Evolutionary conservation across 1,284 basidiomycete species (phyloP), one percentile per base, ranked within the genome.

Genomic region (Trichosporon sp.): DNA sequence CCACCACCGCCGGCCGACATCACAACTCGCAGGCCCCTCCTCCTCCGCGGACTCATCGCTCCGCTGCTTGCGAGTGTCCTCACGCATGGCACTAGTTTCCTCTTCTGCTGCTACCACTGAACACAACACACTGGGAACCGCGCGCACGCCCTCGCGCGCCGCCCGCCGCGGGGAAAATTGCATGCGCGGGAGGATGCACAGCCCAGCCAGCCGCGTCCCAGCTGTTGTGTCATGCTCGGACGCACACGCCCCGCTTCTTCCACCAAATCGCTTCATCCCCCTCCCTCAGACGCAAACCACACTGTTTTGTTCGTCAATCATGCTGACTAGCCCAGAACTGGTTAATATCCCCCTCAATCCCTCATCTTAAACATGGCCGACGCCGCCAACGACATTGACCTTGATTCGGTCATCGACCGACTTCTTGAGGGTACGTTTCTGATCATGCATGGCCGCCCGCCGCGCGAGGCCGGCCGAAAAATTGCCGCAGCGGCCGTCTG

Each of bases 341-440:
- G 56, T 60, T 23, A n/a, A 60, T 32, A 32, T 27, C 51, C 63
- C 60, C 23, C 63, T 25, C 51, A n/a, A 13, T 29, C 65, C 31
- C 42, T 44, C 13, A 38, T 47, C 23, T 32, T 69, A 80, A 80
- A 34, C 65, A 85, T 86, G 85, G 84, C 85, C 70, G 85, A 86
- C 75, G 76, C 77, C 69, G 76, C 80, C 32, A 81, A 77, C 42
- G 94, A 96, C 84, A 95, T 97, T 85, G 95, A 97, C 88, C 89
- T 98, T 75, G 95, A 98, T 87, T 95, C 93, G 84, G 93, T 97
- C 87, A 97, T 98, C 82, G 95, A 97, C 89, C 89, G 94, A 73
- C 87, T 97, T 75, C 87, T 97, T 75, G 95, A 97, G 90, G 95
- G 95, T 95, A 86, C 86, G 92, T 85, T 9, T n/a, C 4, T 42